A percentile compares a stretch with the other conserved stretches of the same genome.
phyloP scores from a whole-genome alignment of 2,329 filamentous ascomycete genomes.

The Epichloe brachyelytri region DNA sequence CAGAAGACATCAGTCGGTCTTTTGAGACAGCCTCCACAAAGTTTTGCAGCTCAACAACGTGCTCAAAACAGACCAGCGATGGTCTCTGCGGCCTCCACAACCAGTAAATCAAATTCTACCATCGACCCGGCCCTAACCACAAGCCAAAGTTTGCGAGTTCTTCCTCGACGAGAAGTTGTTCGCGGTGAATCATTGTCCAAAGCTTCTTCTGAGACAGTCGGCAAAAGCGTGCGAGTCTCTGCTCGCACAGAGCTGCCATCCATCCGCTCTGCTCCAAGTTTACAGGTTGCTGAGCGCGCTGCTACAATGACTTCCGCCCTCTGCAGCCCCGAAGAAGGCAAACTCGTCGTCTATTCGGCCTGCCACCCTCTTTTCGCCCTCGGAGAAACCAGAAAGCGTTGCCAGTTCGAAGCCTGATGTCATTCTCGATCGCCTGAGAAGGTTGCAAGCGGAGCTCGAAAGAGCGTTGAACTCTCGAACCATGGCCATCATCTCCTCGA shows the following conservation, averaged over 20 bases:
- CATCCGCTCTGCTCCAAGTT: conserved; percentile 14
- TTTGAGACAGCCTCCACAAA: conserved; percentile 44
- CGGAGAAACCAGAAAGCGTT: conserved; percentile 37
- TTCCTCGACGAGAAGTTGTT: conserved; percentile 16
- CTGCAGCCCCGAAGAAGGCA: conserved; percentile 14
- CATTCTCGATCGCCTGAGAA: conserved; percentile 41
- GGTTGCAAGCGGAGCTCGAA: conserved; percentile 47
- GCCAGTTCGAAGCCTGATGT: conserved; percentile 43
- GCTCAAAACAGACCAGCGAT: conserved; percentile 37
- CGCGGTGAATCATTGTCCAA: conserved; percentile 13
- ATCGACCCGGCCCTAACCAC: conserved; percentile 12
- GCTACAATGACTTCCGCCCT: conserved; percentile 14
- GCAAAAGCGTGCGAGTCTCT: conserved; percentile 17
- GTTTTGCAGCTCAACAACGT: conserved; percentile 53
- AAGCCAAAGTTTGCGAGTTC: conserved; percentile 19
- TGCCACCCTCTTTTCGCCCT: conserved; percentile 42
- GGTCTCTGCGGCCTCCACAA: conserved; percentile 11
- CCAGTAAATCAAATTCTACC: conserved; percentile 16
- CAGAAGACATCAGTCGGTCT: conserved; percentile 29
- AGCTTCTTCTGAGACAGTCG: conserved; percentile 11
- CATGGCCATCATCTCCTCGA: conserved; percentile 45
- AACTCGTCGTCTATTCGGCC: conserved; percentile 20
- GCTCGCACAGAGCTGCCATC: conserved; percentile 16
- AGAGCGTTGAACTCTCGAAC: conserved; percentile 49
- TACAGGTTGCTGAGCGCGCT: conserved; percentile 19